phyloP scores from a whole-genome alignment of 805 yeast species.

The Debaryomyces castellii region DNA sequence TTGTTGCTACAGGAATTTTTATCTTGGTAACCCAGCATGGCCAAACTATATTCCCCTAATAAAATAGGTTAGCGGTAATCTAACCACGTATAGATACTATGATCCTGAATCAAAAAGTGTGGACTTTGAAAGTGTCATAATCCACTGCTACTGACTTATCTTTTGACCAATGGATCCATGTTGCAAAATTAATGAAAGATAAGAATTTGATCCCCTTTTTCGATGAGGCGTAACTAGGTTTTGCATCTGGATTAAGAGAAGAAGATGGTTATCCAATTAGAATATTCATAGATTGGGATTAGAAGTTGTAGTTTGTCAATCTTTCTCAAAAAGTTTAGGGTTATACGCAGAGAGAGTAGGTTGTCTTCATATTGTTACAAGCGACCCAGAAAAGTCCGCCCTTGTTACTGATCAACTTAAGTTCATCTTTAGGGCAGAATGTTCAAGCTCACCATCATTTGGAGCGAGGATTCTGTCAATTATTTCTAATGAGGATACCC shows the following conservation, averaged over 20 bases:
- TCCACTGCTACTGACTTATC: conserved; percentile 32
- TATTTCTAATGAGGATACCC: conserved; percentile 15
- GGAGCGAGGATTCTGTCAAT: conserved; percentile 31
- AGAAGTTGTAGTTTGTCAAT: conserved; percentile 43
- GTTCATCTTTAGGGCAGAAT: conserved; percentile 21
- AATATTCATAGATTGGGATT: conserved; percentile 24
- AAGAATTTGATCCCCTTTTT: conserved; percentile 21
- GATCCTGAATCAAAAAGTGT: conserved; percentile 15
- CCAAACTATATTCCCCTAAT: conserved; percentile 26
- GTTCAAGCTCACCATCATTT: conserved; percentile 35
- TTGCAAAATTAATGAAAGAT: conserved; percentile 16
- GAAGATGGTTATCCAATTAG: conserved; percentile 43
- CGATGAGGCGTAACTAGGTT: conserved; percentile 32
- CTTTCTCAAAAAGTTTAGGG: conserved; percentile 32
- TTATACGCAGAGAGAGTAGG: conserved; percentile 30
- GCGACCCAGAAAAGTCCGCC: conserved; percentile 16
- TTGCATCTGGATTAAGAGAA: conserved; percentile 36
- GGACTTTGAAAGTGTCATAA: conserved; percentile 29
- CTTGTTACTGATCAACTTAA: neutral
- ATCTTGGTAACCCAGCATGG: conserved; percentile 28
- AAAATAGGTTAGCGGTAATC: conserved; percentile 19
- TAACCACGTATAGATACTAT: conserved; percentile 21
- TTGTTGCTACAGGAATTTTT: conserved; percentile 15
- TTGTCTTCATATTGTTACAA: conserved; percentile 22
- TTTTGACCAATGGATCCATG: conserved; percentile 22